Base-by-base conservation (phyloP, 495 filamentous ascomycete species). In the Parathielavia appendiculata region DNA sequence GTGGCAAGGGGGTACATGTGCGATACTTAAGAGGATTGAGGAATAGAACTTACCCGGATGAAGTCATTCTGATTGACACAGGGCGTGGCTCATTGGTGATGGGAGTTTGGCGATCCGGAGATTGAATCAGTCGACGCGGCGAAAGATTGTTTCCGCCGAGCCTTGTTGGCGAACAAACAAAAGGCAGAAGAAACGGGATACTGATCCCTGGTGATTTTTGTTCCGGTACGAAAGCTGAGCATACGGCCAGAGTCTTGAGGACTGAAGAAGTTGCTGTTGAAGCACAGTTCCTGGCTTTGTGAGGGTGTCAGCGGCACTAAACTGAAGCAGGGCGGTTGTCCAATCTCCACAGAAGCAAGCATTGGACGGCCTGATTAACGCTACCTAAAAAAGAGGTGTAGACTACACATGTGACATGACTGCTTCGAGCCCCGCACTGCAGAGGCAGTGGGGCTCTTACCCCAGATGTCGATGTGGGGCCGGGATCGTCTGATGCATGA, bases 1-100 rank as follows among this genome's bases (percentile, higher is more conserved):
- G 17, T 4, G 20, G 11, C 14, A 11, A 9, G 40, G 20, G 23
- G 36, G 38, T 6, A 6, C 51, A 12, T 34, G 39, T 6, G 8
- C 16, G 22, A 35, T 10, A n/a, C n/a, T n/a, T n/a, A n/a, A 40
- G 16, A 30, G 52, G 6, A 16, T 5, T 4, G 16, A 17, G 30
- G 34, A 20, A 2, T 13, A 13, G 6, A 6, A 62, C 67, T 49
- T 57, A 70, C 69, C 63, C 67, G 52, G 69, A 71, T 63, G 69
- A 71, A 61, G 69, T 64, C 69, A 71, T 71, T 57, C 56, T 66
- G 65, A 62, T 64, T 50, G 54, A 34, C 58, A 32, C 48, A 16
- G 46, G 38, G 17, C 34, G 52, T 52, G 36, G 61, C 50, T 47
- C 63, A 67, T 64, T 57, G 59, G 60, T 17, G 23, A 44, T 1